Conservation (phyloP, 2,329 filamentous ascomycete species). For the Xylaria multiplex region DNA sequence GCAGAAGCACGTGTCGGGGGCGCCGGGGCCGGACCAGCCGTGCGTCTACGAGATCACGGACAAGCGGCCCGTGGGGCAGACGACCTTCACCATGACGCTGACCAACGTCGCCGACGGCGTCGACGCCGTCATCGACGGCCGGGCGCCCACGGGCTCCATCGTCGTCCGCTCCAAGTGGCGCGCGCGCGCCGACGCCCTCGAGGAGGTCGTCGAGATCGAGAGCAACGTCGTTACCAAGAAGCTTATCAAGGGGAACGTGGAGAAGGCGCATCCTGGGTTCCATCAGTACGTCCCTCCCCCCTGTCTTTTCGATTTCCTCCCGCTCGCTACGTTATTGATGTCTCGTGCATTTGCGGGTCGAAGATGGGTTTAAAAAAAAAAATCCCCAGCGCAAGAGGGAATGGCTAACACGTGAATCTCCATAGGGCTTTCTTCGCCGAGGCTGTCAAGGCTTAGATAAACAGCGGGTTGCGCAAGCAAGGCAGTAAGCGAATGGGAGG, state of each 20-base stretch:
- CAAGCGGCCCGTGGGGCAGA: slow-evolving; percentile 55
- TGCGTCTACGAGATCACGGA: slow-evolving; percentile 45
- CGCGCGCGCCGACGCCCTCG: slow-evolving; percentile 33
- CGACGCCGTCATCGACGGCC: slow-evolving; percentile 44
- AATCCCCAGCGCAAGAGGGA: background rate
- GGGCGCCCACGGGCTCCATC: slow-evolving; percentile 43
- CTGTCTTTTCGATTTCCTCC: background rate
- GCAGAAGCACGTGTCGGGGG: slow-evolving; percentile 36
- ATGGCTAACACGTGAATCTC: slow-evolving; percentile 4
- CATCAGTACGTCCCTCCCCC: slow-evolving; percentile 30
- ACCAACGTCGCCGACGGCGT: slow-evolving; percentile 43
- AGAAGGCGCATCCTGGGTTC: slow-evolving; percentile 44
- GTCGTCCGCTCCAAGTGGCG: slow-evolving; percentile 38
- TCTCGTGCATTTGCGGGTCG: too few species aligned
- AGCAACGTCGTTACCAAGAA: slow-evolving; percentile 45
- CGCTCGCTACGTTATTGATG: background rate
- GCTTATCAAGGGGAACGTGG: slow-evolving; percentile 46
- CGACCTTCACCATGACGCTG: slow-evolving; percentile 44
- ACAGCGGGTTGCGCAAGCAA: background rate
- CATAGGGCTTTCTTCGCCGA: slow-evolving; percentile 34
- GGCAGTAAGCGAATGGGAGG: too few species aligned
- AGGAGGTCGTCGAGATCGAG: slow-evolving; percentile 46
- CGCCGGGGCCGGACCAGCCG: slow-evolving; percentile 25
- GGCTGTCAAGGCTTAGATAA: slow-evolving; percentile 27
- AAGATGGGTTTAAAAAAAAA: too few species aligned